Evolutionary conservation across 306 rosid genomes (phyloP).

Genomic region (Quercus rubra): DNA sequence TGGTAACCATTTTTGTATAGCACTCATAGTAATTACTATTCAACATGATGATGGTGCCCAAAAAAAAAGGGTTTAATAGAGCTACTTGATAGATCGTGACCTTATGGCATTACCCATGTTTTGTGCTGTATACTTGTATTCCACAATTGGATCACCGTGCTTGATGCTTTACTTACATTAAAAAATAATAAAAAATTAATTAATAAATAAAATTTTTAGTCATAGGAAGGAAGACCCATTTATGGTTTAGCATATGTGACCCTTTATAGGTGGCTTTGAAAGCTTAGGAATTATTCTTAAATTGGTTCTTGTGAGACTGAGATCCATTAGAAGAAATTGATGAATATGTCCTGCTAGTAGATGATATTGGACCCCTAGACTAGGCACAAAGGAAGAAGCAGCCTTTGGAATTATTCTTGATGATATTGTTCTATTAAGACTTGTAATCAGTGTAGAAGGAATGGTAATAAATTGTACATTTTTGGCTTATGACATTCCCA

Average conservation of each 20-base stretch:
- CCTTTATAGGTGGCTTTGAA: neutral
- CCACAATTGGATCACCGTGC: neutral
- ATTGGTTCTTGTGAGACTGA: neutral
- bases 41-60: neutral
- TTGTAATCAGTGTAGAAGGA: neutral
- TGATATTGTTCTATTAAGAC: neutral
- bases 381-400: neutral
- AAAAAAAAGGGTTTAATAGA: neutral
- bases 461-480: neutral
- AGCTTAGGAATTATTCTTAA: neutral
- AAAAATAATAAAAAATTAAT: neutral
- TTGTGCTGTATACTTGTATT: neutral
- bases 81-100: neutral
- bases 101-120: neutral
- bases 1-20: neutral
- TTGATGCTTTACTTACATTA: neutral
- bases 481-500: too few species aligned
- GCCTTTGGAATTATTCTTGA: neutral
- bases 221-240: neutral
- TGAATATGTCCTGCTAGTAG: neutral
- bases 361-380: neutral
- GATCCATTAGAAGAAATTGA: neutral
- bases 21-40: neutral
- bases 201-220: neutral
- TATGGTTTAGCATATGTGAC: neutral